phyloP scores from a whole-genome alignment of 257 asterid genomes.

The Nicotiana undulata region DNA sequence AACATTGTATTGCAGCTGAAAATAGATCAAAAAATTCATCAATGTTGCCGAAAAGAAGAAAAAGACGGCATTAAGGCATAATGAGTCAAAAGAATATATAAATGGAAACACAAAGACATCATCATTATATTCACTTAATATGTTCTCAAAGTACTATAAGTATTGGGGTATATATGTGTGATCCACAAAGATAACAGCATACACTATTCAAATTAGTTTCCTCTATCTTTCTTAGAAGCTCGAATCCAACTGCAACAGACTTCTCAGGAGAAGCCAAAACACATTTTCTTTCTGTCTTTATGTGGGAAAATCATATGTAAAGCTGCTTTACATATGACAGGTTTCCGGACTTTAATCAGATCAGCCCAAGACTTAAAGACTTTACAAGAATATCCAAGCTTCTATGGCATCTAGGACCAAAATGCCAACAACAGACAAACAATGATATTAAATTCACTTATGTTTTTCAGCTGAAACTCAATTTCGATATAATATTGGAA shows the following conservation, averaged over 20 bases:
- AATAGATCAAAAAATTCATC: neutral
- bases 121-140: neutral
- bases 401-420: neutral
- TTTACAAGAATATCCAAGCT: neutral
- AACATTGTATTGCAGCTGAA: slow-evolving; percentile 80
- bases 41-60: neutral
- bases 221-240: neutral
- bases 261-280: neutral
- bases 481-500: neutral
- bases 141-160: neutral
- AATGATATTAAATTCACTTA: neutral
- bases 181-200: neutral
- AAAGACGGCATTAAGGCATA: neutral
- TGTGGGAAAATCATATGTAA: neutral
- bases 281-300: neutral
- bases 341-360: too few relatives aligned
- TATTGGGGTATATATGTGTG: neutral
- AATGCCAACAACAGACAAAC: neutral
- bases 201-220: neutral
- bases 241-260: too few relatives aligned
- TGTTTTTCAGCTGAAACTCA: neutral
- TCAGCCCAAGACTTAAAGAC: too few relatives aligned
- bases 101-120: neutral
- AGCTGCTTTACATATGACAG: too few relatives aligned
- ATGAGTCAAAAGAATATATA: neutral